Base-by-base conservation (phyloP, 306 rosid genomes). In the Glycine latifolia region DNA sequence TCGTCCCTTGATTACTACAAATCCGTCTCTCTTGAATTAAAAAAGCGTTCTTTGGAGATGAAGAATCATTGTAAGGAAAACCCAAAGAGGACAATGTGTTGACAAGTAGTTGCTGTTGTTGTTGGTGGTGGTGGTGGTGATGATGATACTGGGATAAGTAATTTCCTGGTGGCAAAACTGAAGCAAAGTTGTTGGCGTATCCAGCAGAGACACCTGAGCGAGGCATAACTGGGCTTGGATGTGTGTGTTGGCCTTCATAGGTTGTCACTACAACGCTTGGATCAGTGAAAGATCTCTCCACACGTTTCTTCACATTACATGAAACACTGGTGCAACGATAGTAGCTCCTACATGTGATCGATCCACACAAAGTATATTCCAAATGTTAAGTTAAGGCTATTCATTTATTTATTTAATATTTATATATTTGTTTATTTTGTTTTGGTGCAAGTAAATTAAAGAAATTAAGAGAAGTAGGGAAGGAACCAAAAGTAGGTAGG, bases 271-370 rank as follows among this genome's bases (percentile, higher is more conserved):
- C 99, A 65, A 89, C 70, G 80, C 82, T 89, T 61, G 97, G 94
- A 85, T 95, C 97, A 8, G 77, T 83, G 77, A 81, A 87, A 33
- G 94, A 95, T 84, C 99, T 85, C 83, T 95, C 99, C 70, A 95
- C 97, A 8, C 94, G 93, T 70, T 95, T 95, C 91, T 95, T 95
- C 78, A 95, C 99, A 85, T 90, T 88, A 83, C 99, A 95, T 65
- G 97, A 84, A 10, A 85, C 81, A 43, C 84, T 91, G 79, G 97
- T 93, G 97, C 99, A 95, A 82, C 99, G 99, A 89, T 91, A 95
- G 70, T 95, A 95, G 63, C 99, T 95, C 95, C 99, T 95, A 44
- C 31, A 26, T 26, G 31, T 26, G 31, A 26, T 26, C 2, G 31
- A 26, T 26, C 31, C 31, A 26, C 14, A 79, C 31, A 35, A 16